Evolutionary conservation across 805 yeast genomes (phyloP).

Genomic region (Kluyveromyces wickerhamii): DNA sequence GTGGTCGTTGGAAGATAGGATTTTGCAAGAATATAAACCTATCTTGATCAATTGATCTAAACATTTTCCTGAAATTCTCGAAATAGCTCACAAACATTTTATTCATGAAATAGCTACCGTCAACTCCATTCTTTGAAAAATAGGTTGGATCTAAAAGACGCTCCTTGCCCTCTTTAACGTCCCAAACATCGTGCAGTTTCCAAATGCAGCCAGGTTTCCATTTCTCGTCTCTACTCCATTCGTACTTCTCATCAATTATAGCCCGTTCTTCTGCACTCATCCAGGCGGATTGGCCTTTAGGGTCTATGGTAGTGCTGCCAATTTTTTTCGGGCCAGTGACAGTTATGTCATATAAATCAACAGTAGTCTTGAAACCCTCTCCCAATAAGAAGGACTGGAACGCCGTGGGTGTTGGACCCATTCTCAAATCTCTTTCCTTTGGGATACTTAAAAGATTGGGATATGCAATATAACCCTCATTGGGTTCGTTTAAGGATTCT

Average conservation of each 20-base stretch:
- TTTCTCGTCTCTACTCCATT: conserved; percentile 51
- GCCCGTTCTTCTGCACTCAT: conserved; percentile 38
- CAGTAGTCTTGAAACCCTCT: conserved; percentile 61
- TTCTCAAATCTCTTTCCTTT: conserved; percentile 52
- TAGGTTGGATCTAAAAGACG: conserved; percentile 41
- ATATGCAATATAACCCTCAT: conserved; percentile 62
- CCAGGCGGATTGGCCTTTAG: conserved; percentile 68
- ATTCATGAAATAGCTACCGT: conserved; percentile 53
- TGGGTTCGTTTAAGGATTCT: conserved; percentile 84
- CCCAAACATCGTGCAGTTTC: conserved; percentile 79
- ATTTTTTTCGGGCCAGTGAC: conserved; percentile 68
- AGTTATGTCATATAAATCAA: conserved; percentile 64
- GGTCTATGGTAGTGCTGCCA: conserved; percentile 52
- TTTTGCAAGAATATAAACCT: conserved; percentile 65
- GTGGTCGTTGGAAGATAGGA: conserved; percentile 75
- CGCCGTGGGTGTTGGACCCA: conserved; percentile 79
- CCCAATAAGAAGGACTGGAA: conserved; percentile 69
- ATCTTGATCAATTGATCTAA: conserved; percentile 40
- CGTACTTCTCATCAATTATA: conserved; percentile 49
- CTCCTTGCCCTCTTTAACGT: conserved; percentile 16
- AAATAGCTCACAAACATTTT: conserved; percentile 58
- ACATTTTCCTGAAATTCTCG: conserved; percentile 37
- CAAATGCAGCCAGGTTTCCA: conserved; percentile 83
- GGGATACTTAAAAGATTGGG: conserved; percentile 49
- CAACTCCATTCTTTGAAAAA: conserved; percentile 40